Conservation (phyloP, 768 basidiomycete genomes). For the Suillus decipiens region DNA sequence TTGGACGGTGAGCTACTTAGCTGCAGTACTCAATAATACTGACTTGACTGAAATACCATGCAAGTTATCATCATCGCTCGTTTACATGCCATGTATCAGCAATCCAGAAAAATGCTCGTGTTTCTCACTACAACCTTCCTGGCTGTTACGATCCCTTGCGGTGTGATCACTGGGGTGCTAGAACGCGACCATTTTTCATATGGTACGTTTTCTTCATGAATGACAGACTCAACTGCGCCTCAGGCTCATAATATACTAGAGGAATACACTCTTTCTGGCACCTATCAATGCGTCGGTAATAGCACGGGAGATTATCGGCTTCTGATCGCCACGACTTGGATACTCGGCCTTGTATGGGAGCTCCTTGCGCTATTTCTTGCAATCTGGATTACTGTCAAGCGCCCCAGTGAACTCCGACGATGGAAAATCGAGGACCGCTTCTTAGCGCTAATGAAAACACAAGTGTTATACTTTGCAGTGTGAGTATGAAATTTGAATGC, state of each 20-base stretch:
- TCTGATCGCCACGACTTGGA: not conserved
- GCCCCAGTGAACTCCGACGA: not conserved
- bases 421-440: not conserved
- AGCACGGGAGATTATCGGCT: not conserved
- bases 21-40: not conserved
- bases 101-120: not conserved
- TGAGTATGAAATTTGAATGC: not conserved
- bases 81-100: slow-evolving; percentile 1
- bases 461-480: not conserved
- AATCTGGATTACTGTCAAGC: not conserved
- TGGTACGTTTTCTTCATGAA: not conserved
- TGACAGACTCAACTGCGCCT: not conserved
- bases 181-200: not conserved
- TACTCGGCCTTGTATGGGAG: not conserved
- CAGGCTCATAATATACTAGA: not conserved
- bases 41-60: not conserved
- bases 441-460: not conserved
- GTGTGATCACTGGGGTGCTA: not conserved
- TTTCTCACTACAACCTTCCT: not conserved
- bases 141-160: not conserved
- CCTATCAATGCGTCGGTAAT: not conserved
- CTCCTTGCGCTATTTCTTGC: not conserved
- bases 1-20: not conserved
- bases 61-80: not conserved
- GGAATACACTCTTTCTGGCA: not conserved